Base-by-base conservation (phyloP, 2,329 filamentous ascomycete genomes). In the Fusarium domesticum region DNA sequence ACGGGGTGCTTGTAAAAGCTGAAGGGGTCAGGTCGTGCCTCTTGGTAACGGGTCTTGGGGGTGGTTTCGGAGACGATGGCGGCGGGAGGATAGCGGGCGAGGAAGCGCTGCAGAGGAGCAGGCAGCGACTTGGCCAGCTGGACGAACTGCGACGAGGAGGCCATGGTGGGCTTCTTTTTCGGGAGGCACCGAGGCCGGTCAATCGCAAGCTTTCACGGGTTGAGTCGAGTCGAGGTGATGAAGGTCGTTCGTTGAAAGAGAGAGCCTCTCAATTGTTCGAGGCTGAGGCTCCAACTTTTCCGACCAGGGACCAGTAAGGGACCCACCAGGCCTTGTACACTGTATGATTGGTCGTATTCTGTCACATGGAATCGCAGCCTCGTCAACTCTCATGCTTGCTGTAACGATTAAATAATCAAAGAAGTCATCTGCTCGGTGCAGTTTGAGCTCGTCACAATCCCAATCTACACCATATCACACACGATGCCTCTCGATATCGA, bases 1-100 rank as follows among this genome's bases (percentile, higher is more conserved):
- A 75, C 71, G 30, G 85, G 81, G 71, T 95, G 86, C 69, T 87
- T 89, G 60, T 80, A 82, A 30, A 87, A 81, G 50, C 82, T 75
- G 74, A 98, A 98, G 1, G 92, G 92, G 64, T 95, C 93, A 39
- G 77, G 74, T 48, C 81, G 73, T 64, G 73, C 70, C 59, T 72
- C 71, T 59, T 80, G 76, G 72, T 73, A 84, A 45, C 67, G 69
- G 51, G 71, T 76, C 69, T 52, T 72, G 57, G 54, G 61, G 38
- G 70, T 64, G 45, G 68, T 67, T 38, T 66, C 63, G 47, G 77
- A 68, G 48, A 81, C 70, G 62, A 84, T 77, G 56, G 78, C 68
- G 40, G 72, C 78, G 37, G 92, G 90, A 33, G 93, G 93, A 68
- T 92, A 96, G 54, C 87, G 86, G 45, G 86, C 85, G 69, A 98